Evolutionary conservation across 495 filamentous ascomycete genomes (phyloP), one percentile per base, ranked within the genome.

Genomic region (Podospora pseudocomata): DNA sequence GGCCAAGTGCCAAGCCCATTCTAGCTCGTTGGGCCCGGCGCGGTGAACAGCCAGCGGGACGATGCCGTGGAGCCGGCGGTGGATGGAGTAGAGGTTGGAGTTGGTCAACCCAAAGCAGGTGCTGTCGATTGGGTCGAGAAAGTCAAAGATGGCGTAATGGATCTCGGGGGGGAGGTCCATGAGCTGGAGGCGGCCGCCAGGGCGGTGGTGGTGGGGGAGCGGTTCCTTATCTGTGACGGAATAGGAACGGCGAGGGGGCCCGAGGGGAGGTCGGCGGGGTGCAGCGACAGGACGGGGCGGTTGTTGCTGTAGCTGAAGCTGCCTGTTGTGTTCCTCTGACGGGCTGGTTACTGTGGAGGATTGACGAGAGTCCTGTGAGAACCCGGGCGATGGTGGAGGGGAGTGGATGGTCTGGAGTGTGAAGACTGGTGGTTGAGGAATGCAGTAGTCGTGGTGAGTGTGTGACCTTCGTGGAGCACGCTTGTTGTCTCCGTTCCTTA

Each of bases 131-230:
- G 83, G 79, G 70, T 84, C 81, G 28, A 90, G 80, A 71, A 82
- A 81, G 69, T 82, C 77, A 67, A 84, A 79, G 68, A 90, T 81
- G 60, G 82, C 77, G 59, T 81, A 80, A 64, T 88, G 87, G 15
- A 90, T 74, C 72, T 90, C 88, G 0, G 82, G 72, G 15, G 88
- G 87, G 19, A 90, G 81, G 53, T 82, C 78, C 27, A 77, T 60
- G n/a, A 86, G 72, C 11, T 73, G 73, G 4, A 83, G 67, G 16
- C 72, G 68, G 26, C 74, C 54, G 3, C 78, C 78, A 0, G 79
- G 80, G 58, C 68, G 70, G 63, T 81, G 78, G 30, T 77, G 78
- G 53, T 77, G 74, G 18, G 81, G 80, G 6, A 82, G 67, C 0
- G 81, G 81, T 65, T 82, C 79, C 27, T 78, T 76, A 74, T 83